phyloP scores from a whole-genome alignment of 169 alveolate genomes.

The Cryptosporidium tyzzeri region DNA sequence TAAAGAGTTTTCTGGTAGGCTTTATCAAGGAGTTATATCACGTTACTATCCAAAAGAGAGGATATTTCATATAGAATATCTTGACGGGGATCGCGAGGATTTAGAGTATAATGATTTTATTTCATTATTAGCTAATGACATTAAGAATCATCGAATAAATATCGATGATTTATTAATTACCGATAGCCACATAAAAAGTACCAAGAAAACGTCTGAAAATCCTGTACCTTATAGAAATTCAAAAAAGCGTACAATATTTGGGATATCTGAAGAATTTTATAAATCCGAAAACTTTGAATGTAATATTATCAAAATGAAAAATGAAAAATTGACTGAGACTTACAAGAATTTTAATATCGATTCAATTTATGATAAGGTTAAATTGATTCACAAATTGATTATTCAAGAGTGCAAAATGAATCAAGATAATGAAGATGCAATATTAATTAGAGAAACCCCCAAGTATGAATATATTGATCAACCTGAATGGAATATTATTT shows the following conservation, averaged over 20 bases:
- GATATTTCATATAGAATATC: conserved; percentile 51
- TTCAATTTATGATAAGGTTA: conserved; percentile 46
- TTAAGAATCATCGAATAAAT: conserved; percentile 11
- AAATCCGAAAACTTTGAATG: not conserved
- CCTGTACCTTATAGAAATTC: not conserved
- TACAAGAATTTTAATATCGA: not conserved
- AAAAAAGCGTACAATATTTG: not conserved
- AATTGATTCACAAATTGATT: conserved; percentile 18
- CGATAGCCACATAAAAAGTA: not conserved
- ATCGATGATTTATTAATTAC: conserved; percentile 40
- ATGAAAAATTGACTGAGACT: not conserved
- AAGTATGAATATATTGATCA: conserved; percentile 33
- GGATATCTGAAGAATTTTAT: not conserved
- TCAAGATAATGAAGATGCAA: not conserved
- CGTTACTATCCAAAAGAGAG: conserved; percentile 67
- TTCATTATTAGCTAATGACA: conserved; percentile 20
- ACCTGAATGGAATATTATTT: conserved; percentile 32
- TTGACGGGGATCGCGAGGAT: conserved; percentile 73
- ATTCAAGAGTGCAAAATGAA: conserved; percentile 11
- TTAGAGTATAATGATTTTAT: conserved; percentile 52
- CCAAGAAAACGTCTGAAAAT: not conserved
- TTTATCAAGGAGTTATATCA: conserved; percentile 65
- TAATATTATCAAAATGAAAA: not conserved
- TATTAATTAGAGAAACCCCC: conserved; percentile 23
- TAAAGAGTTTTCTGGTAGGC: conserved; percentile 52